phyloP scores from a whole-genome alignment of 306 rosid species.

The Cicer pinnatifidum region DNA sequence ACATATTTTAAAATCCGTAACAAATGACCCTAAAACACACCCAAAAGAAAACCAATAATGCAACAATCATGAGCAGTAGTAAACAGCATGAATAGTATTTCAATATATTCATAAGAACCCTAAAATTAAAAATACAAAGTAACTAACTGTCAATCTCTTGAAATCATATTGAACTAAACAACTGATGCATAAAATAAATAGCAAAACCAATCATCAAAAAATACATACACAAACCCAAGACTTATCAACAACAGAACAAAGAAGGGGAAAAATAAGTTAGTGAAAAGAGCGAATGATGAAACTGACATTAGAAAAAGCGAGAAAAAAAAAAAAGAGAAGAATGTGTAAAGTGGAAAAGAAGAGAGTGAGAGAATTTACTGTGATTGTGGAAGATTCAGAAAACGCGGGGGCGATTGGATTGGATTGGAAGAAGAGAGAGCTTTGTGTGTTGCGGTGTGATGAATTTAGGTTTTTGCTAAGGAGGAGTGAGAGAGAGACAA shows the following conservation, averaged over 20 bases:
- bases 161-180: conserved; percentile 4
- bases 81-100: background rate
- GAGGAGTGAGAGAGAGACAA: conserved; percentile 17
- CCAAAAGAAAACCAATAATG: background rate
- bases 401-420: background rate
- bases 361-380: conserved; percentile 30
- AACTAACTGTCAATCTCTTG: conserved; percentile 9
- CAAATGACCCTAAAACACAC: background rate
- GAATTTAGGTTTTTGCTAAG: conserved; percentile 38
- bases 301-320: background rate
- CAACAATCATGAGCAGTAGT: background rate
- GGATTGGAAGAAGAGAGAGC: background rate
- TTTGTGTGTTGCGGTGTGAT: background rate
- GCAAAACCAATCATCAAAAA: background rate
- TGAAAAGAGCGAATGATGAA: background rate
- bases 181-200: background rate
- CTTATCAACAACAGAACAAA: conserved; percentile 4
- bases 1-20: too few species aligned
- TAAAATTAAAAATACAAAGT: conserved; percentile 7
- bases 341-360: conserved; percentile 5
- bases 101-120: background rate
- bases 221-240: background rate
- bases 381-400: conserved; percentile 19
- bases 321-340: background rate
- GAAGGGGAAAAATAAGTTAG: background rate